Conservation (phyloP, 2,329 filamentous ascomycete genomes). For the Fulvia fulva region DNA sequence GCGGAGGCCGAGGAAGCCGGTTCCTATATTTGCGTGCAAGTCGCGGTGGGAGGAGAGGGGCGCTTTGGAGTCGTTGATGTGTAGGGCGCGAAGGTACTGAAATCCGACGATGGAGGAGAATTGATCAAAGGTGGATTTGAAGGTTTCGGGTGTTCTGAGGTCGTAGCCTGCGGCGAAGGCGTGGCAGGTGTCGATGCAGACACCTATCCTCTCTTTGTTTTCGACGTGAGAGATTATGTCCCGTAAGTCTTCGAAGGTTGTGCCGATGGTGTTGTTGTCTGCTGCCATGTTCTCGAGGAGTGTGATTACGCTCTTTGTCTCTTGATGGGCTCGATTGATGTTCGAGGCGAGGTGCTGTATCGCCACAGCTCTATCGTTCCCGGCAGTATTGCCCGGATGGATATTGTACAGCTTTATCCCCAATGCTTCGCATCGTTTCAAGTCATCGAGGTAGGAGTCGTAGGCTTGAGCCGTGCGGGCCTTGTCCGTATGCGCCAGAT, state of each 20-base stretch:
- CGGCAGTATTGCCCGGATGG: slow-evolving; percentile 77
- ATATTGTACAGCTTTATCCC: slow-evolving; percentile 96
- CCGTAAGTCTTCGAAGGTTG: slow-evolving; percentile 77
- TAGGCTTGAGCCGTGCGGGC: slow-evolving; percentile 84
- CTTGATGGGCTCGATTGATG: slow-evolving; percentile 75
- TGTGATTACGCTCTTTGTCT: slow-evolving; percentile 68
- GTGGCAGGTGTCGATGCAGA: slow-evolving; percentile 96
- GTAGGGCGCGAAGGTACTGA: slow-evolving; percentile 76
- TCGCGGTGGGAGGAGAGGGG: slow-evolving; percentile 78
- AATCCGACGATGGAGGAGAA: slow-evolving; percentile 77
- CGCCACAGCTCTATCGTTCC: slow-evolving; percentile 60
- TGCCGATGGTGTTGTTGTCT: slow-evolving; percentile 80
- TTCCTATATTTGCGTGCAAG: slow-evolving; percentile 93
- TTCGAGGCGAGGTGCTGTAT: slow-evolving; percentile 74
- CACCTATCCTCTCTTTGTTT: slow-evolving; percentile 79
- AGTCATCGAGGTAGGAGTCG: slow-evolving; percentile 78
- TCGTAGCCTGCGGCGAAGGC: slow-evolving; percentile 94
- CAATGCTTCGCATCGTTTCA: slow-evolving; percentile 76
- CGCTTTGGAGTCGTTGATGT: slow-evolving; percentile 94
- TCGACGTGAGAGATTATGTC: slow-evolving; percentile 78
- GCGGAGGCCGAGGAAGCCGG: slow-evolving; percentile 83
- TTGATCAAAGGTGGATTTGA: slow-evolving; percentile 65
- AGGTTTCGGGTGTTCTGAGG: slow-evolving; percentile 69
- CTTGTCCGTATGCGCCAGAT: slow-evolving; percentile 79
- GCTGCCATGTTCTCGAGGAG: slow-evolving; percentile 96